A percentile compares a stretch with the other conserved stretches of the same genome.
Evolutionary conservation across 208 protist species (phyloP).

Genomic region (Acanthamoeba lenticulata): DNA sequence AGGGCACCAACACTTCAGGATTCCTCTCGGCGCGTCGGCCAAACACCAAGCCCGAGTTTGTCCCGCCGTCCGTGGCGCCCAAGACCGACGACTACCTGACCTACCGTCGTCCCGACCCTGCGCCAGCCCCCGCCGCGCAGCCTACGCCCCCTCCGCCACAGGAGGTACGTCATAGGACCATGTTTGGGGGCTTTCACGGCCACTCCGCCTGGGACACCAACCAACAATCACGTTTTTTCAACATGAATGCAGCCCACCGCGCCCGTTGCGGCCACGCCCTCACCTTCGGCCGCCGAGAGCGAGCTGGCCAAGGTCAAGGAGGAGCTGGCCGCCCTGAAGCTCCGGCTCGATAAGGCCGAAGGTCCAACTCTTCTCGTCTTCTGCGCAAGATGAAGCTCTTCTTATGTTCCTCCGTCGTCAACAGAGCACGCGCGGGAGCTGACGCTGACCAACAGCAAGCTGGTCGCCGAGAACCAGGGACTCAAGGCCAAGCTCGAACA

Average conservation of each 20-base stretch:
- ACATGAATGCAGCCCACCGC: too few relatives aligned
- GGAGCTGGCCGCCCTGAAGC: background rate
- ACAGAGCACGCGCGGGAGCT: background rate
- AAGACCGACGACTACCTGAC: constrained; percentile 56
- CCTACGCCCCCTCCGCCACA: too few relatives aligned
- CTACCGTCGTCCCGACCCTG: background rate
- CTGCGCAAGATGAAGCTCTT: background rate
- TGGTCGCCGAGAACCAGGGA: background rate
- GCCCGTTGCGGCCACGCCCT: too few relatives aligned
- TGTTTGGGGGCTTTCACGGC: too few relatives aligned
- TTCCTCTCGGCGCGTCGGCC: background rate
- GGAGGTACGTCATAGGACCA: too few relatives aligned
- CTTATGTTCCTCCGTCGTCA: background rate
- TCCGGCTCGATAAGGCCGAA: background rate
- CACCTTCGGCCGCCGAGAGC: too few relatives aligned
- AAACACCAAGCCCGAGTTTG: background rate
- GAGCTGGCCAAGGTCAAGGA: constrained; percentile 10
- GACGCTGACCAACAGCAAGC: background rate
- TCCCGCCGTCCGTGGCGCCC: background rate
- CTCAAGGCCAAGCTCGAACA: constrained; percentile 33
- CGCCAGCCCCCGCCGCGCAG: background rate
- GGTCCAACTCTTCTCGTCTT: background rate
- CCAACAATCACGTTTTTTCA: background rate
- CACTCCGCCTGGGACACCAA: too few relatives aligned
- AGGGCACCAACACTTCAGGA: background rate